A percentile compares a stretch with the other conserved stretches of the same genome.
Evolutionary conservation across 805 yeast species (phyloP).

Genomic region (Metschnikowia koreensis): DNA sequence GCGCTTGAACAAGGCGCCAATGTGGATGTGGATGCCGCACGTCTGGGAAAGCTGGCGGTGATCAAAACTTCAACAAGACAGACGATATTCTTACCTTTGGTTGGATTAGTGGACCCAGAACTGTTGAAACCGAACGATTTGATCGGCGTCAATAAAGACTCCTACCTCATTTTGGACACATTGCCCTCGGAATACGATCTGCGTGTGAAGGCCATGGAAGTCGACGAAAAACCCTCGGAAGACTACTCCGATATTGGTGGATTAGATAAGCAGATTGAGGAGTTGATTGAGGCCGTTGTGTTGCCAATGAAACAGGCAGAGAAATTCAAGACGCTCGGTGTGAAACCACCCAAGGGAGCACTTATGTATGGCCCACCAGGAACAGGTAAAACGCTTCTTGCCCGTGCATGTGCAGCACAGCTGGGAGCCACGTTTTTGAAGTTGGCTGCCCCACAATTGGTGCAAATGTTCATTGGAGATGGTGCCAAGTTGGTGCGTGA

Average conservation of each 20-base stretch:
- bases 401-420: slow-evolving; percentile 23
- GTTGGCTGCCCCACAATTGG: slow-evolving; percentile 24
- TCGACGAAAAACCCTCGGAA: slow-evolving; percentile 97
- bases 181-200: slow-evolving; percentile 97
- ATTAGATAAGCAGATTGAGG: slow-evolving; percentile 50
- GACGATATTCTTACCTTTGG: slow-evolving; percentile 92
- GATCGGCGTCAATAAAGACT: slow-evolving; percentile 97
- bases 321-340: slow-evolving; percentile 21
- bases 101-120: slow-evolving; percentile 91
- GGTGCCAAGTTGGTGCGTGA: slow-evolving; percentile 24
- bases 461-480: slow-evolving; percentile 24
- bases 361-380: slow-evolving; percentile 25
- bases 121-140: slow-evolving; percentile 95
- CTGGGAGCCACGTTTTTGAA: slow-evolving; percentile 22
- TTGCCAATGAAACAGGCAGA: slow-evolving; percentile 25
- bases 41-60: slow-evolving; percentile 96
- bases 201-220: slow-evolving; percentile 98
- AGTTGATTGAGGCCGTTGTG: slow-evolving; percentile 24
- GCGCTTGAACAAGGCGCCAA: slow-evolving; percentile 92
- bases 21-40: slow-evolving; percentile 85
- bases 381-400: slow-evolving; percentile 23
- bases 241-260: slow-evolving; percentile 98
- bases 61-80: slow-evolving; percentile 97
- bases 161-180: slow-evolving; percentile 88
- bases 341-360: slow-evolving; percentile 24